A percentile compares a stretch with the other conserved stretches of the same genome.
Conservation (phyloP, 345 rosid species). For the Sonneratia alba region DNA sequence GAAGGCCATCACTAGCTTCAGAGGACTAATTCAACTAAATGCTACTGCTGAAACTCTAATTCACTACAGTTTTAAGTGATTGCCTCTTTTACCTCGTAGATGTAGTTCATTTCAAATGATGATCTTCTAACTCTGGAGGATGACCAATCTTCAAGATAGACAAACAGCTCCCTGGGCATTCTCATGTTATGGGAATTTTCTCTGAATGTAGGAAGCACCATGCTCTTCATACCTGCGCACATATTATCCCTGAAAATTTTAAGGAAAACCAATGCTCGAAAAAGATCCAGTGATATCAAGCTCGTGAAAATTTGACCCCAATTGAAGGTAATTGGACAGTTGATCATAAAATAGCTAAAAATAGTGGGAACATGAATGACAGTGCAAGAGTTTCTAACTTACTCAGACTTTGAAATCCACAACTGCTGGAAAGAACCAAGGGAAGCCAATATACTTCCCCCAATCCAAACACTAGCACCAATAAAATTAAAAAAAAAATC, state of each 20-base stretch:
- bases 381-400: slow-evolving; percentile 13
- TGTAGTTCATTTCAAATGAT: background rate
- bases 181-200: slow-evolving; percentile 73
- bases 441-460: slow-evolving; percentile 85
- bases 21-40: no score
- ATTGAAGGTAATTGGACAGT: background rate
- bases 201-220: slow-evolving; percentile 86
- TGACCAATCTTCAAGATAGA: background rate
- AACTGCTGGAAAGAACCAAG: slow-evolving; percentile 92
- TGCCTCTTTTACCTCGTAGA: no score
- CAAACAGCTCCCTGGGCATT: background rate
- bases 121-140: background rate
- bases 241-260: background rate
- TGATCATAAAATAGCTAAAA: background rate
- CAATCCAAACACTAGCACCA: slow-evolving; percentile 81
- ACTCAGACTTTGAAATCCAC: slow-evolving; percentile 96
- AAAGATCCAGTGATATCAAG: background rate
- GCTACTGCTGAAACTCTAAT: no score
- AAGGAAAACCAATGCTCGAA: background rate
- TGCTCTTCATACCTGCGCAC: slow-evolving; percentile 84
- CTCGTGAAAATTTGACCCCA: background rate
- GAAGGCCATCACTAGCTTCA: no score
- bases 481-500: background rate
- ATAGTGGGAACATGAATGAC: background rate
- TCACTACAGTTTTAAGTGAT: no score